A percentile compares a stretch with the other conserved stretches of the same genome.
These are phyloP conservation scores for Mucor plumbeus DNA, from an alignment of 371 early-diverging fungal species.

Conservation along the genomic window DNA sequence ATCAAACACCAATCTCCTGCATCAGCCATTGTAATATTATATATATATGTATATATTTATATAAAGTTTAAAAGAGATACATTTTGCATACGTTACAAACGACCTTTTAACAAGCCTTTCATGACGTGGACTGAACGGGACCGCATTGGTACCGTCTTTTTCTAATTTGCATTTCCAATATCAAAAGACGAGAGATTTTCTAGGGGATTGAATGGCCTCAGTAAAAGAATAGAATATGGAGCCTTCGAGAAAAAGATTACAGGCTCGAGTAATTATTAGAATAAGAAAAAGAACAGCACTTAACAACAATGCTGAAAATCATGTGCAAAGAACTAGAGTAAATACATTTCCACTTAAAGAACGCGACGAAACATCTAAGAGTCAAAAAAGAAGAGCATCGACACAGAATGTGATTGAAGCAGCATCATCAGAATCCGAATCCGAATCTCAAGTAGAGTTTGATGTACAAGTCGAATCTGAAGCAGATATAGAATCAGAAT, in stretches of 20 bases:
- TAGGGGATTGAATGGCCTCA: too few relatives aligned
- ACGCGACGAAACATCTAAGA: too few relatives aligned
- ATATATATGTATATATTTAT: not conserved
- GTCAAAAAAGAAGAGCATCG: too few relatives aligned
- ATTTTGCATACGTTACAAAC: not conserved
- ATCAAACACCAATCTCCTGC: conserved; percentile 78
- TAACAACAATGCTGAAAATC: too few relatives aligned
- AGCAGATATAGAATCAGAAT: not conserved
- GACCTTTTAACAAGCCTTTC: too few relatives aligned
- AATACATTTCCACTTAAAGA: too few relatives aligned
- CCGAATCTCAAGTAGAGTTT: not conserved
- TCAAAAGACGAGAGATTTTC: not conserved
- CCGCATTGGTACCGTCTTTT: conserved; percentile 6
- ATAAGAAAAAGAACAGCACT: too few relatives aligned
- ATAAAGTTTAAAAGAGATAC: not conserved
- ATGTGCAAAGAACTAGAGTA: too few relatives aligned
- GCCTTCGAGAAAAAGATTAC: too few relatives aligned
- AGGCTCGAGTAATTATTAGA: too few relatives aligned
- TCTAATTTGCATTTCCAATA: not conserved
- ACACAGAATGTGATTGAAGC: too few relatives aligned
- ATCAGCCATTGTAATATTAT: not conserved
- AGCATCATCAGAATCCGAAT: not conserved
- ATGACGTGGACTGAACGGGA: not conserved
- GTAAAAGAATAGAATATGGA: too few relatives aligned
- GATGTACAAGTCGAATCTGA: not conserved